phyloP scores from a whole-genome alignment of 306 rosid species.

The Pterocarpus santalinus region DNA sequence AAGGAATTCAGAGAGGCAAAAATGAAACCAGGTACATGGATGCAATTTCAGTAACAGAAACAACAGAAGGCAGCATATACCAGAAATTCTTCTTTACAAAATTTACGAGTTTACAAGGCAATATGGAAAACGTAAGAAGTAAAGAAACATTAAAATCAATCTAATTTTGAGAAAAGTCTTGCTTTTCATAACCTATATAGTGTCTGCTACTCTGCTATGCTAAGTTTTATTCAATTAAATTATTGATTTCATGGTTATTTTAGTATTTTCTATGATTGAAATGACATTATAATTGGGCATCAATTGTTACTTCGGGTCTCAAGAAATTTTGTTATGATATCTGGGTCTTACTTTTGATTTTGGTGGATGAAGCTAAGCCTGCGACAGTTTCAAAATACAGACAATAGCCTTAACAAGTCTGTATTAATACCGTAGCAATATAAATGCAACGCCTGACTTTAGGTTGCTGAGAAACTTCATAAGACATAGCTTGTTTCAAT shows the following conservation, averaged over 20 bases:
- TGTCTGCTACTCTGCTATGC: constrained; percentile 28
- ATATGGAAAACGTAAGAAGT: not conserved
- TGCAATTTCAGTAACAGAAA: constrained; percentile 26
- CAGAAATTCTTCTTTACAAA: constrained; percentile 15
- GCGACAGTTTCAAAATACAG: not conserved
- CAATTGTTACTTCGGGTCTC: not conserved
- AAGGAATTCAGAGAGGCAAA: constrained; percentile 33
- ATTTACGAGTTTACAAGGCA: not conserved
- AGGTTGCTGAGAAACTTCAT: constrained; percentile 12
- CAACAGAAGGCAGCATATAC: constrained; percentile 16
- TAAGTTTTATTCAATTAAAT: constrained; percentile 15
- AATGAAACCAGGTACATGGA: constrained; percentile 10
- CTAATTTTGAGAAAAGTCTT: constrained; percentile 2
- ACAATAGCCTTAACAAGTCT: not conserved
- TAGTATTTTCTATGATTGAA: not conserved
- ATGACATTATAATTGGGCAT: constrained; percentile 1
- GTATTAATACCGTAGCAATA: not conserved
- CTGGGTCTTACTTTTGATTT: not conserved
- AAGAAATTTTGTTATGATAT: constrained; percentile 25
- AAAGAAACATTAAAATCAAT: not conserved
- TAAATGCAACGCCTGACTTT: constrained; percentile 14
- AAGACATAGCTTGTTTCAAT: not conserved
- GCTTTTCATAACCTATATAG: not conserved
- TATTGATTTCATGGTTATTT: constrained; percentile 35
- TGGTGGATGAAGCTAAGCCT: not conserved